phyloP scores from a whole-genome alignment of 139 green algal species.

The Diplosphaera chodatii region DNA sequence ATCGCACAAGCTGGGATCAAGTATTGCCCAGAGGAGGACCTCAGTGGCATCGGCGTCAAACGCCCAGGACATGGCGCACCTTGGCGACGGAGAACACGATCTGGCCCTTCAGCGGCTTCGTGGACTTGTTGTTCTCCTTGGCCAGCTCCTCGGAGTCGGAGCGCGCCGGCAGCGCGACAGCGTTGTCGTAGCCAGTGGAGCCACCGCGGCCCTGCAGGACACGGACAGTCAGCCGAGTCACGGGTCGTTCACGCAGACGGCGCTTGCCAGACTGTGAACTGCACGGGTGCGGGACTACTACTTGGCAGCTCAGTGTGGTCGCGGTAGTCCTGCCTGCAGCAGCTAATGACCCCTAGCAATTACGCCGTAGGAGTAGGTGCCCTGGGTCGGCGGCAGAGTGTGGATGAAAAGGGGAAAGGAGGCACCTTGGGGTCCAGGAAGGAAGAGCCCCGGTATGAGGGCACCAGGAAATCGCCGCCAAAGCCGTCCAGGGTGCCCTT shows the following conservation, averaged over 20 bases:
- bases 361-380: too few relatives aligned
- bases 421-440: conserved; percentile 99
- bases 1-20: too few relatives aligned
- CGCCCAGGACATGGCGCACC: conserved; percentile 15
- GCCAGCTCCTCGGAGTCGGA: conserved; percentile 79
- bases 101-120: conserved; percentile 72
- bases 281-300: too few relatives aligned
- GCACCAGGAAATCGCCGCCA: conserved; percentile 92
- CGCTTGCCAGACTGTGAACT: too few relatives aligned
- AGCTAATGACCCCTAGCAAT: too few relatives aligned
- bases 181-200: conserved; percentile 93
- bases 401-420: not conserved
- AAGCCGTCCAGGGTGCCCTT: conserved; percentile 85
- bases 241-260: too few relatives aligned
- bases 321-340: too few relatives aligned
- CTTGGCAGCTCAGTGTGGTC: too few relatives aligned
- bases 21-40: too few relatives aligned
- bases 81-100: conserved; percentile 93
- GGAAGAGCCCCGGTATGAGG: conserved; percentile 96
- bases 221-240: not conserved
- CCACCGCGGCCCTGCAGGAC: conserved; percentile 77
- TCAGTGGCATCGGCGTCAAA: not conserved
- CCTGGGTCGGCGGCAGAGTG: too few relatives aligned
- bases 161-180: conserved; percentile 87
- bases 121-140: conserved; percentile 96